Base-by-base conservation (phyloP, 208 protist genomes). In the Angomonas deanei region DNA sequence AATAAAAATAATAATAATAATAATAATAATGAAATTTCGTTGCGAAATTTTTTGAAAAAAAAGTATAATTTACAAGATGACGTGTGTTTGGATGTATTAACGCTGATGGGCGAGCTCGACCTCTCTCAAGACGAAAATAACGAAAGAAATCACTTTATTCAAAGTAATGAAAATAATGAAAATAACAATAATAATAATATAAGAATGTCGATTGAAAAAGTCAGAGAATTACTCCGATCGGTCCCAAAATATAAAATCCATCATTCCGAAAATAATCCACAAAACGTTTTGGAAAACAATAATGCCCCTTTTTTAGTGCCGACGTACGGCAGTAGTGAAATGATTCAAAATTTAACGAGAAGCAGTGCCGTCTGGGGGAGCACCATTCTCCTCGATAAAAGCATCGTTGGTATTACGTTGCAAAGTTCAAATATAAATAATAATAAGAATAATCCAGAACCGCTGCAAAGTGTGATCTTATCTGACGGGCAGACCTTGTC, bases 321-420 rank as follows among this genome's bases (percentile, higher is more conserved):
- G 0, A 54, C 71, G 19, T 97, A 96, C 66, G 95, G 95, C 10
- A 66, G 70, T 0, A 61, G 71, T 6, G 95, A 98, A 72, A 49
- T 97, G 24, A 39, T 78, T 28, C 95, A 97, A 72, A 86, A 67
- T 58, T 78, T 97, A 76, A 96, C 88, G 63, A 83, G 94, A 39
- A 68, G 84, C 13, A 66, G 82, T 15, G 92, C 92, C 10, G 90
- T 98, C 24, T 95, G 80, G 71, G 81, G 83, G n/a, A 88, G 70
- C 34, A 63, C 70, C 26, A 94, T 88, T 59, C 72, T 96, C 19
- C 76, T 97, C 19, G 77, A 78, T 21, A 77, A 82, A 56, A 82
- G 74, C 63, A 46, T 94, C 21, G 57, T 64, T 49, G 68, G 70
- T 31, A 62, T 89, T 33, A n/a, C n/a, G n/a, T n/a, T n/a, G n/a